Evolutionary conservation across 2,329 filamentous ascomycete genomes (phyloP), one percentile per base, ranked within the genome.

Genomic region (Exophiala oligosperma): DNA sequence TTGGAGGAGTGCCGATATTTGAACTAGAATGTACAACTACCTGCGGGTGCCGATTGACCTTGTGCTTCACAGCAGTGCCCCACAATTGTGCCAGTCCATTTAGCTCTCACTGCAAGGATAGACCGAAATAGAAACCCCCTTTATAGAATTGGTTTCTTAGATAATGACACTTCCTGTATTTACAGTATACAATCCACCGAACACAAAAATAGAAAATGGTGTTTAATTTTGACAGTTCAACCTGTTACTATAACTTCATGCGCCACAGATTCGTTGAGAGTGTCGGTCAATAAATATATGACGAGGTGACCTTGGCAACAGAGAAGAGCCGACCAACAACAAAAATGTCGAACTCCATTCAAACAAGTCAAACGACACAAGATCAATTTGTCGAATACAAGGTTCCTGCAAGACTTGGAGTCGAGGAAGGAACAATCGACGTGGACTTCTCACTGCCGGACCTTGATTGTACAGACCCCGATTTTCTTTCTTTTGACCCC

Each of bases 401-500:
- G 43, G 4, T 23, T 46, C 6, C 4, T n/a, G 43, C 14, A 46
- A n/a, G 17, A 24, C 43, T n/a, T 46, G 21, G 43, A 24, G 9
- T 46, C 21, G 43, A 46, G 43, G 43, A 46, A 17, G 43, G 21
- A 24, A 46, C 43, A 11, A 11, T 46, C 43, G 43, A 26, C 43
- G 21, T 46, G 21, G 43, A 46, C 21, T 46, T 46, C 43, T 46
- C 43, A 8, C 21, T 46, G 43, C 43, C 21, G 21, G 11, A 49
- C 32, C 47, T 49, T 21, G 47, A 49, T 23, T 49, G 28, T 49
- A 37, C 21, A 37, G 47, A 35, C n/a, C 47, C 47, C 14, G 21
- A 12, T 49, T 37, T 49, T n/a, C 47, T 49, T 49, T 49, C 3
- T 37, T 49, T 49, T 8, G 47, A 49, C 47, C 47, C 47, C 26